Evolutionary conservation across 2,329 filamentous ascomycete genomes (phyloP).

Genomic region (Fusarium sacchari): DNA sequence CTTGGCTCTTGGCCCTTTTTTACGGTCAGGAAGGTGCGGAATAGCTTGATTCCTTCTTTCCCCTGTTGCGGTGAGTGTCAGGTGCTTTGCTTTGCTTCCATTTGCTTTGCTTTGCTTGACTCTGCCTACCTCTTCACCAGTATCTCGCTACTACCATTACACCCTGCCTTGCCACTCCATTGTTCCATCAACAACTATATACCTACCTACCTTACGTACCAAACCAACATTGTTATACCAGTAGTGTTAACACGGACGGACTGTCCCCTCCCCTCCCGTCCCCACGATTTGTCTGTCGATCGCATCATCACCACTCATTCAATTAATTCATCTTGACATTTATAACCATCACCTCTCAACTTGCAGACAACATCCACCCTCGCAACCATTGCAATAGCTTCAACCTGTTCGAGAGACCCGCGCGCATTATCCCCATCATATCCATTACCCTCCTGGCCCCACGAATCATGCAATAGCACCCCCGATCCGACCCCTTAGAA

Average conservation of each 20-base stretch:
- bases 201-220: too few relatives aligned
- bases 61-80: constrained; percentile 9
- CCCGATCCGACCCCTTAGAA: constrained; percentile 33
- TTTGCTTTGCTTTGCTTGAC: neutral
- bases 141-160: neutral
- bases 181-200: constrained; percentile 12
- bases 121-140: too few relatives aligned
- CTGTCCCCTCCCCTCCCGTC: constrained; percentile 24
- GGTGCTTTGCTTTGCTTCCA: neutral
- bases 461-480: constrained; percentile 43
- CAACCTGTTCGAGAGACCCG: neutral
- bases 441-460: neutral
- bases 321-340: constrained; percentile 6
- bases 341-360: neutral
- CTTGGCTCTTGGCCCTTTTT: constrained; percentile 28
- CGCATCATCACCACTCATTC: constrained; percentile 9
- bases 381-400: neutral
- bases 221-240: constrained; percentile 4
- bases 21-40: constrained; percentile 23
- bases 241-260: constrained; percentile 17
- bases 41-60: neutral
- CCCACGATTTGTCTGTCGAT: constrained; percentile 34
- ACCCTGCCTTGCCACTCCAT: constrained; percentile 11
- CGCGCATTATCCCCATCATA: constrained; percentile 1
- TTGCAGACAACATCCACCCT: neutral